A percentile compares a stretch with the other conserved stretches of the same genome.
Evolutionary conservation across 441 rosid genomes (phyloP).

Genomic region (Biscutella auriculata): DNA sequence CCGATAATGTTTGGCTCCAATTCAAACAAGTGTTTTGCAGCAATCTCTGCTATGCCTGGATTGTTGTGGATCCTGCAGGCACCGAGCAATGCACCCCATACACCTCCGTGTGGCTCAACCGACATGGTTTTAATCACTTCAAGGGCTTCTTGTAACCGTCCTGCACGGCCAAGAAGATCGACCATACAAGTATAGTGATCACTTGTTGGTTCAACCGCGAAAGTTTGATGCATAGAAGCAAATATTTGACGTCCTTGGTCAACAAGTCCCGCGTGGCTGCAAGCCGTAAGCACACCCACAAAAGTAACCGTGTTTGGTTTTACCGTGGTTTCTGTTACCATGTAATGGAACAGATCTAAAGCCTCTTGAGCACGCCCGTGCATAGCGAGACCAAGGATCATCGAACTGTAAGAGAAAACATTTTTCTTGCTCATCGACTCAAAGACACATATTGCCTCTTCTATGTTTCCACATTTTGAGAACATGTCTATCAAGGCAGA

Average conservation of each 20-base stretch:
- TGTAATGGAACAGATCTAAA: constrained; percentile 42
- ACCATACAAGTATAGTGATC: constrained; percentile 72
- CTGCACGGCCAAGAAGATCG: constrained; percentile 71
- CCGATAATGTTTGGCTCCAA: constrained; percentile 59
- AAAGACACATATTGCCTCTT: constrained; percentile 49
- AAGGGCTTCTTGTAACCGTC: constrained; percentile 55
- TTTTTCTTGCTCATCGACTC: constrained; percentile 42
- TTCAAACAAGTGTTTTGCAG: constrained; percentile 57
- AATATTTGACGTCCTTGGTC: constrained; percentile 56
- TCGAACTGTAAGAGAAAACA: constrained; percentile 70
- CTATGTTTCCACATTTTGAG: constrained; percentile 69
- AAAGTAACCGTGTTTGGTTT: constrained; percentile 66
- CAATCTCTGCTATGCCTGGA: constrained; percentile 59
- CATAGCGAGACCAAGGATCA: constrained; percentile 69
- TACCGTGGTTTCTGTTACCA: constrained; percentile 34
- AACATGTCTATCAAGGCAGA: constrained; percentile 79
- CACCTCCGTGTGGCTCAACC: constrained; percentile 44
- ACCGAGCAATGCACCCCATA: constrained; percentile 89
- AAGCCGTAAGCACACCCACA: constrained; percentile 67
- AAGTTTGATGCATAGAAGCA: constrained; percentile 41
- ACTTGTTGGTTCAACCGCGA: constrained; percentile 41
- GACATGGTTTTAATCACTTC: constrained; percentile 46
- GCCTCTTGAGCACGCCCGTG: constrained; percentile 61
- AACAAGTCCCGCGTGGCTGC: constrained; percentile 67
- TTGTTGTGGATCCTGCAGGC: constrained; percentile 59